Evolutionary conservation across 495 filamentous ascomycete genomes (phyloP).

Genomic region (Gamarada debralockiae): DNA sequence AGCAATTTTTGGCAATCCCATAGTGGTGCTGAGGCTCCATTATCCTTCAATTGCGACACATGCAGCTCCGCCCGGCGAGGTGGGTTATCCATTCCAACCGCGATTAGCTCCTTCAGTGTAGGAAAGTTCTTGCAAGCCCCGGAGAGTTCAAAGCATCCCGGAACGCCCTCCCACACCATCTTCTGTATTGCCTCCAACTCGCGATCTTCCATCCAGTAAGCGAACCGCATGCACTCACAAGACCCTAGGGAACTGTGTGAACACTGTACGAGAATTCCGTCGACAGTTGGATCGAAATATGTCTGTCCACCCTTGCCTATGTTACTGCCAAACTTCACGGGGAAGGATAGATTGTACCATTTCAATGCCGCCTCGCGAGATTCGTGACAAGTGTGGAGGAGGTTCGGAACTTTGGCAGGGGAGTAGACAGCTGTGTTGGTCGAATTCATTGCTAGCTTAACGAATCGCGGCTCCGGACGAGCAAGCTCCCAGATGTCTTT

Average conservation of each 20-base stretch:
- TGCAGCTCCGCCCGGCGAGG: too few species aligned
- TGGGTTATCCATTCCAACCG: too few species aligned
- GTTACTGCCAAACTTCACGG: not conserved
- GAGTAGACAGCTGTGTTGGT: not conserved
- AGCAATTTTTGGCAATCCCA: too few species aligned
- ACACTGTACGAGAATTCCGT: not conserved
- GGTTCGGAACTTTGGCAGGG: not conserved
- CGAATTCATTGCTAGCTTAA: not conserved
- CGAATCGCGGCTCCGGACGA: not conserved
- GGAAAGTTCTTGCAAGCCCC: slow-evolving; percentile 18
- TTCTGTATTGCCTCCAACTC: not conserved
- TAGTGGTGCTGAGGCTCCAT: too few species aligned
- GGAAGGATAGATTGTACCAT: not conserved
- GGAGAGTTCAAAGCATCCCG: not conserved
- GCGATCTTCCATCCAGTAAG: not conserved
- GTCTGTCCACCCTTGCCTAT: not conserved
- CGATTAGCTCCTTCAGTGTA: too few species aligned
- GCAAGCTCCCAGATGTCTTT: not conserved
- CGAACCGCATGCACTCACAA: not conserved
- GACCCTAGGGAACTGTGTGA: not conserved
- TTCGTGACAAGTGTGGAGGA: not conserved
- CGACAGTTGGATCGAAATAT: not conserved
- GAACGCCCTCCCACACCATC: not conserved
- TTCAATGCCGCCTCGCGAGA: not conserved
- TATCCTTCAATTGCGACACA: too few species aligned